phyloP scores from a whole-genome alignment of 352 stramenopile species.

The Stephanocyclus meneghinianus region DNA sequence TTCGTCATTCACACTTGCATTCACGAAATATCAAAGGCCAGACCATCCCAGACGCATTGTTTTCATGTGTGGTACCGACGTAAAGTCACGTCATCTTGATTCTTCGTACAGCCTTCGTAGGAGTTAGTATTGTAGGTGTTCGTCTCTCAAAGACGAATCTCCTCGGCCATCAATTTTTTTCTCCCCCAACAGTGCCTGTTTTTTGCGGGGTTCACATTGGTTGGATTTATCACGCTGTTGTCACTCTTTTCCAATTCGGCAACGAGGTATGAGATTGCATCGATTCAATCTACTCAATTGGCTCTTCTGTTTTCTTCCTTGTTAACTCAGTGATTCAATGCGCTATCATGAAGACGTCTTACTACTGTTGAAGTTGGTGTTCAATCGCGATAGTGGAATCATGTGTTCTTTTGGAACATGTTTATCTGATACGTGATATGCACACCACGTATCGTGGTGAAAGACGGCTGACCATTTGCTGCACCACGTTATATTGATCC shows the following conservation, averaged over 20 bases:
- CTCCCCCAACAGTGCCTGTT: neutral
- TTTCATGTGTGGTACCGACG: neutral
- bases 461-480: too few species aligned
- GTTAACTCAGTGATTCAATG: neutral
- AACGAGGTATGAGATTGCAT: constrained; percentile 12
- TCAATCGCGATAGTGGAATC: too few species aligned
- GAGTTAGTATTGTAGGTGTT: neutral
- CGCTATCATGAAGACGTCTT: neutral
- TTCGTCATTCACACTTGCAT: too few species aligned
- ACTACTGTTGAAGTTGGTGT: too few species aligned
- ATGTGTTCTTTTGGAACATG: too few species aligned
- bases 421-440: too few species aligned
- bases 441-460: too few species aligned
- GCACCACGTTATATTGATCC: too few species aligned
- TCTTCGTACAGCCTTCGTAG: neutral
- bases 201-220: neutral
- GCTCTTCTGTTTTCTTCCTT: neutral
- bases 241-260: constrained; percentile 25
- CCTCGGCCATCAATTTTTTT: constrained; percentile 4
- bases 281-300: neutral
- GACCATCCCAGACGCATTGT: neutral
- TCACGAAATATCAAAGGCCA: neutral
- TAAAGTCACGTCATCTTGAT: neutral
- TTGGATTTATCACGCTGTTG: neutral
- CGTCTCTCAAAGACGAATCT: neutral